Evolutionary conservation across 2,329 filamentous ascomycete genomes (phyloP), one percentile per base, ranked within the genome.

Genomic region (Cordyceps pruinosa): DNA sequence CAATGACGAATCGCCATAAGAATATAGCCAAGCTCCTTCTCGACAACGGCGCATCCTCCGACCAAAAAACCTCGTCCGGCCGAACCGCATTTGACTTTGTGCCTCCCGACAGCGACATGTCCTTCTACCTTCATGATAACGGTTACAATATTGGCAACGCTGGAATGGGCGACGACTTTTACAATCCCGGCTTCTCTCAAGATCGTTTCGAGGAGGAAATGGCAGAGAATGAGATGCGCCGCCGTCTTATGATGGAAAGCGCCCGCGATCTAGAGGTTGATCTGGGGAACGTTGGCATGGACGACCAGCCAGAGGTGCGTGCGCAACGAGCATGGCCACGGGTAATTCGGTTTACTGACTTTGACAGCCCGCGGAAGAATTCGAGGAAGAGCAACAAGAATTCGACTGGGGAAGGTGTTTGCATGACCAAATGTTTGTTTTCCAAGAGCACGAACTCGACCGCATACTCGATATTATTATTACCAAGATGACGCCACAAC

Each of bases 401-500:
- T 99, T 99, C 66, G 88, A 97, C 60, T 99, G 94, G 94, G 88
- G 88, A 61, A 82, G 89, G 65, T 99, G 94, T 71, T 78, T 96
- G 49, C 90, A 97, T 69, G 94, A 99, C 69, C 94, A 99, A 70
- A 99, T 99, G 94, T 99, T 99, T 69, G 94, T 99, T 37, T 99
- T 99, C 70, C 94, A 99, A 70, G 93, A 97, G 64, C 87, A 84
- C 68, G 93, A 99, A 68, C 81, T 99, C 52, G 88, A 93, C 58
- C 86, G 87, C 58, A 97, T 99, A 66, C 81, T 99, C 63, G 89
- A 96, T 68, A 94, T 97, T 56, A 86, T 97, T 68, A 96, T 99
- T 68, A 97, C 93, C 60, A 93, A 94, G 66, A 97, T 99, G 94
- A 95, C 90, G 1, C 94, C 94, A 1, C 92, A 97, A 73, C 82